Base-by-base conservation (phyloP, 1,284 basidiomycete genomes). In the Tetrapyrgos nigripes region DNA sequence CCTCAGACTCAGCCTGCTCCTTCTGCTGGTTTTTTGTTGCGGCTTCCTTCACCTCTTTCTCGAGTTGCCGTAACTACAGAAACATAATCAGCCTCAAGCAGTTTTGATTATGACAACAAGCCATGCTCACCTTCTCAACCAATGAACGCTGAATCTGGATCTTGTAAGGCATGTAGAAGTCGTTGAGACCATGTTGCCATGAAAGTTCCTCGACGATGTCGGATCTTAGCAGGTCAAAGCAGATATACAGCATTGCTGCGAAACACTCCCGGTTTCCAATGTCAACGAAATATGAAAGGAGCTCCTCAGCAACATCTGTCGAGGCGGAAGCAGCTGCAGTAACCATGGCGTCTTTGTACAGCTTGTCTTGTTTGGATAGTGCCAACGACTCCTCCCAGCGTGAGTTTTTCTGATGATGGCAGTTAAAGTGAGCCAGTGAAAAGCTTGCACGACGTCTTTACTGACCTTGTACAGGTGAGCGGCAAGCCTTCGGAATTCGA, bases 221-320 rank as follows among this genome's bases (percentile, higher is more conserved):
- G 1, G 94, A 85, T 43, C 93, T 87, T 54, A 99, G 78, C 13
- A 98, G 82, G 75, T 99, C 96, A 79, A 96, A 99, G 79, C 94
- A 97, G 40, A 93, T 85, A 69, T 88, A 98, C 37, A 98, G 84
- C 67, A 92, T 83, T 1, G 94, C 95, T 0, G 95, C 91, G 75
- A 97, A 98, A 75, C 94, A 97, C 75, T 99, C 97, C 79, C 96
- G 97, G 84, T 97, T 97, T 40, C 97, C 97, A 63, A 99, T 97
- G 73, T 95, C 92, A 64, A 98, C 94, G 71, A 96, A 96, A 79
- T 96, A 99, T 9, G 88, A 89, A 21, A 98, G 81, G 17, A 99
- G 81, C 59, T 98, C 97, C 75, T 99, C 96, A 2, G 94, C 93
- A 33, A 98, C 92, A 57, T 96, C 92, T 6, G 84, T 88, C 26